Percentiles rank a stretch among this genome's conserved stretches.
phyloP scores from a whole-genome alignment of 108 stramenopile species.

The Nannochloropsis oceanica region DNA sequence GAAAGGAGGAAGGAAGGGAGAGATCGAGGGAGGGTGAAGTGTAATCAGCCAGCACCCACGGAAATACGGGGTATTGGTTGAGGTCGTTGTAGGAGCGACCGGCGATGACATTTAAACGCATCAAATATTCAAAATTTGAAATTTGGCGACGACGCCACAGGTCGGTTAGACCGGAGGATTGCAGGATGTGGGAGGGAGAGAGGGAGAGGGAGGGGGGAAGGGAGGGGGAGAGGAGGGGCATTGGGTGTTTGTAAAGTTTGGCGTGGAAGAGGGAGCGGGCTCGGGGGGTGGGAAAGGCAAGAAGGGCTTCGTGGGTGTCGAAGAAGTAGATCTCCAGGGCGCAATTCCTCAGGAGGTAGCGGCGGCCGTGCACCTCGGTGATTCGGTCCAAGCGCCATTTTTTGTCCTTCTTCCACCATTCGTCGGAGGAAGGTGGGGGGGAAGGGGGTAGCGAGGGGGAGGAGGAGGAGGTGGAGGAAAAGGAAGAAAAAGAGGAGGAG shows the following conservation, averaged over 20 bases:
- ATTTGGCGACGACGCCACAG: slow-evolving; percentile 43
- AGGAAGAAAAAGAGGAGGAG: too few relatives aligned
- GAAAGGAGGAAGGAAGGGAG: slow-evolving; percentile 53
- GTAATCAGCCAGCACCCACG: slow-evolving; percentile 94
- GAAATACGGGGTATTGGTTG: slow-evolving; percentile 97
- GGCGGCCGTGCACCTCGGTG: slow-evolving; percentile 37
- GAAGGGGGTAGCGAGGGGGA: not conserved
- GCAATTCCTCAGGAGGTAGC: slow-evolving; percentile 72
- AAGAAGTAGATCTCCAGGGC: slow-evolving; percentile 84
- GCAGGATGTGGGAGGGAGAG: not conserved
- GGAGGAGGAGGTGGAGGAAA: not conserved
- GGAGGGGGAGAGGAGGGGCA: not conserved
- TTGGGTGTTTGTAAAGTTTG: not conserved
- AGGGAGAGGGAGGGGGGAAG: not conserved
- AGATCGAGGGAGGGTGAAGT: slow-evolving; percentile 67
- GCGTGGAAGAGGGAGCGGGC: not conserved
- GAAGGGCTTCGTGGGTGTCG: slow-evolving; percentile 60
- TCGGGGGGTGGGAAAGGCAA: slow-evolving; percentile 60
- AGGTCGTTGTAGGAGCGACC: slow-evolving; percentile 89
- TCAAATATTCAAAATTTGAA: slow-evolving; percentile 92
- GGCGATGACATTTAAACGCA: slow-evolving; percentile 78
- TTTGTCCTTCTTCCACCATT: not conserved
- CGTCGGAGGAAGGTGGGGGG: not conserved
- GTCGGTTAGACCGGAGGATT: slow-evolving; percentile 8
- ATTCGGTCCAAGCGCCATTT: not conserved